These are phyloP conservation scores for Daldinia decipiens DNA, from an alignment of 495 filamentous ascomycete genomes.

Conservation along the genomic window DNA sequence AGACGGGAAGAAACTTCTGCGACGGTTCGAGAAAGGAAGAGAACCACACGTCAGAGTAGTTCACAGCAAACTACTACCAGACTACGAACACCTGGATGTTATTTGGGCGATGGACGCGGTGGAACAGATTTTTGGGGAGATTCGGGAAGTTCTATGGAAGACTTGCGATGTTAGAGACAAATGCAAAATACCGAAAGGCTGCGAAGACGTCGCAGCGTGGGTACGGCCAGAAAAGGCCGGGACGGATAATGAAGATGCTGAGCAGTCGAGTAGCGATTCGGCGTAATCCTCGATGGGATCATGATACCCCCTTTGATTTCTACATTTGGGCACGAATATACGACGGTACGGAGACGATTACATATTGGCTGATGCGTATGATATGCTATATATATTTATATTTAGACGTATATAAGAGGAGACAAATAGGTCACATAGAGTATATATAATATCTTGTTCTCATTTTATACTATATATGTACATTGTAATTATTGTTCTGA, in stretches of 20 bases:
- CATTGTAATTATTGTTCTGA: not conserved
- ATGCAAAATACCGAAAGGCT: constrained; percentile 72
- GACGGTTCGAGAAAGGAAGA: constrained; percentile 76
- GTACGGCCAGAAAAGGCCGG: constrained; percentile 26
- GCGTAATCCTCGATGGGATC: constrained; percentile 25
- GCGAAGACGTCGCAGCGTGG: constrained; percentile 61
- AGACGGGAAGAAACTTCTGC: constrained; percentile 78
- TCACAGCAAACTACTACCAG: constrained; percentile 83
- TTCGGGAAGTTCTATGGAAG: constrained; percentile 86
- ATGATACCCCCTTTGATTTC: constrained; percentile 35
- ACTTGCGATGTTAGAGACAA: constrained; percentile 63
- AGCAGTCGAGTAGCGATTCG: constrained; percentile 51
- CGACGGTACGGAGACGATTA: constrained; percentile 1
- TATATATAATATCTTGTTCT: constrained; percentile 10
- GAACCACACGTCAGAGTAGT: constrained; percentile 87
- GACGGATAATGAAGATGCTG: constrained; percentile 24
- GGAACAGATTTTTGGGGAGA: constrained; percentile 83
- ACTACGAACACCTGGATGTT: constrained; percentile 95
- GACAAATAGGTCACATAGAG: not conserved
- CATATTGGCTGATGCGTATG: constrained; percentile 16
- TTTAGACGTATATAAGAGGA: constrained; percentile 1
- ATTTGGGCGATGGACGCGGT: constrained; percentile 94
- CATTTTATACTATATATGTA: not conserved
- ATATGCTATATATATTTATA: constrained; percentile 5
- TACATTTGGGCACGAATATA: constrained; percentile 3